Percentiles rank a stretch among this genome's conserved stretches.
phyloP scores from a whole-genome alignment of 306 rosid species.

The Trichosanthes cucumerina region DNA sequence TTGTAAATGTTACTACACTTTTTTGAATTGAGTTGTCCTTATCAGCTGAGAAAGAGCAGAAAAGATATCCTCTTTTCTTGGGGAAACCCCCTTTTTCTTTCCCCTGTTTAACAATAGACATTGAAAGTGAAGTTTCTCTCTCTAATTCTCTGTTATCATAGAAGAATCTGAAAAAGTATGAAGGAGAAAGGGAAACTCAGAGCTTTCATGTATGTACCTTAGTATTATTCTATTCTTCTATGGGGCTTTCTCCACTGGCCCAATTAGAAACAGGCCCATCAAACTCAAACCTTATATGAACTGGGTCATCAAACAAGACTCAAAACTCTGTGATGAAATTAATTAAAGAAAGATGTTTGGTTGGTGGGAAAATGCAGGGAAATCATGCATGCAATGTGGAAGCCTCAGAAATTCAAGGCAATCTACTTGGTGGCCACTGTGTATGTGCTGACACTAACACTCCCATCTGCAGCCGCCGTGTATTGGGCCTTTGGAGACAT shows the following conservation, averaged over 20 bases:
- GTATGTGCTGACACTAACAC: slow-evolving; percentile 88
- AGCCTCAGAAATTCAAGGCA: slow-evolving; percentile 88
- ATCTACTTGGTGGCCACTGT: slow-evolving; percentile 72
- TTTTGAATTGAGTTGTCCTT: neutral
- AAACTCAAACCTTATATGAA: neutral
- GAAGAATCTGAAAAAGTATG: neutral
- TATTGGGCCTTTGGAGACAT: slow-evolving; percentile 98
- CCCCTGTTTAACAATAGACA: neutral
- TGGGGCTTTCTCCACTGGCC: neutral
- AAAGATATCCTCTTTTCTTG: slow-evolving; percentile 3
- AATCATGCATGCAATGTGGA: slow-evolving; percentile 99
- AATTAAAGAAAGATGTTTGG: neutral
- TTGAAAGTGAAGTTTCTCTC: neutral
- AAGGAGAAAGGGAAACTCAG: neutral
- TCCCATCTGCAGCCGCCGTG: slow-evolving; percentile 84
- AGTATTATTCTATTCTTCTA: neutral
- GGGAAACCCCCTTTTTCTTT: neutral
- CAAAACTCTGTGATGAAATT: neutral
- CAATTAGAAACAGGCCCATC: neutral
- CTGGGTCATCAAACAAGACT: neutral
- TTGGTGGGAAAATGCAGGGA: slow-evolving; percentile 44
- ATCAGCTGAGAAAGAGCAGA: slow-evolving; percentile 5
- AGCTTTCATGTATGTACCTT: neutral
- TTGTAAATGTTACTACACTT: neutral
- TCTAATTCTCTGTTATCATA: slow-evolving; percentile 5